Conservation (phyloP, 169 alveolate species). For the Plasmodium falciparum region DNA sequence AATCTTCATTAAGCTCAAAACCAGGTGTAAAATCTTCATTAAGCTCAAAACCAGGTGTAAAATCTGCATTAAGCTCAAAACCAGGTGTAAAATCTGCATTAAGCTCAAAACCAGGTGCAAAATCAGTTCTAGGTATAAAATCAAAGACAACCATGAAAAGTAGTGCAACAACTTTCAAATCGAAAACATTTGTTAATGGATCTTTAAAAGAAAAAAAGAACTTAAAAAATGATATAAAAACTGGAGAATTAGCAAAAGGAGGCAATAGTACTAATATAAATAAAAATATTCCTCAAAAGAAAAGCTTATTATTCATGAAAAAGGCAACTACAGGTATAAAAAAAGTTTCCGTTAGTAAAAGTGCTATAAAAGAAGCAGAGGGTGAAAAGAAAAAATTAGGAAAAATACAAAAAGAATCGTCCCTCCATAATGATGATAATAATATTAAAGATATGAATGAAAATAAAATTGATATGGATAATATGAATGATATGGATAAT, state of each 20-base stretch:
- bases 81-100: slow-evolving; percentile 20
- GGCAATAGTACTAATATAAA: slow-evolving; percentile 2
- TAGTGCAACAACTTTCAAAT: slow-evolving; percentile 16
- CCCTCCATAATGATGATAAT: not conserved
- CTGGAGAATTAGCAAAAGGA: slow-evolving; percentile 30
- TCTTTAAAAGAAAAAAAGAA: slow-evolving; percentile 45
- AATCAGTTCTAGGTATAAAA: slow-evolving; percentile 23
- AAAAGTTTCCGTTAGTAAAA: slow-evolving; percentile 36
- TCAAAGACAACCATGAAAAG: slow-evolving; percentile 31
- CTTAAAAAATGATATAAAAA: slow-evolving; percentile 35
- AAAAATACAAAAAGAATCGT: slow-evolving; percentile 40
- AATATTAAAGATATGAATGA: slow-evolving; percentile 13
- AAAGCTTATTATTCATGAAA: slow-evolving; percentile 30
- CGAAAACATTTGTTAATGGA: slow-evolving; percentile 6
- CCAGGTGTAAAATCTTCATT: slow-evolving; percentile 20
- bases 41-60: slow-evolving; percentile 15
- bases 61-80: slow-evolving; percentile 12
- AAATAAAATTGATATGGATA: not conserved
- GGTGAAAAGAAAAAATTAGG: slow-evolving; percentile 32
- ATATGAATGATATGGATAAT: no score
- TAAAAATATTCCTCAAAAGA: slow-evolving; percentile 31
- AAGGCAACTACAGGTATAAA: slow-evolving; percentile 31
- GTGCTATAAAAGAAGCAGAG: slow-evolving; percentile 29
- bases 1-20: slow-evolving; percentile 9
- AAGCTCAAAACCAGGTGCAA: slow-evolving; percentile 14